phyloP scores from a whole-genome alignment of 2,329 filamentous ascomycete genomes.

The Venturiaceae sp. region DNA sequence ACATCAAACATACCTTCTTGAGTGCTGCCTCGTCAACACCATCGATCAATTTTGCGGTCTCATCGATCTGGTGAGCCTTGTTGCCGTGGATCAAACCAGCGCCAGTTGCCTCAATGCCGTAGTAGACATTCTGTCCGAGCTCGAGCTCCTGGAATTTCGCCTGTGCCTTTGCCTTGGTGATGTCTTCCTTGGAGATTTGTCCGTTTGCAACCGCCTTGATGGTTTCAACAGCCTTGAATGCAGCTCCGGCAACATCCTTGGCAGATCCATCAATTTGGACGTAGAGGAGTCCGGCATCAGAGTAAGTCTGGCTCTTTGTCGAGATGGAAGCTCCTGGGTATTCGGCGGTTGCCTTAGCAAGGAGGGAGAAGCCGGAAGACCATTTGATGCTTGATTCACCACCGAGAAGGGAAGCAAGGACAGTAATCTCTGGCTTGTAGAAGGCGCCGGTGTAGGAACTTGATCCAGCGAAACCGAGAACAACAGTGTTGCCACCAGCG shows the following conservation, averaged over 20 bases:
- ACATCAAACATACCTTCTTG: constrained; percentile 59
- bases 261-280: constrained; percentile 73
- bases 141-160: constrained; percentile 91
- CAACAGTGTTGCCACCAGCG: constrained; percentile 67
- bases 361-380: constrained; percentile 83
- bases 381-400: constrained; percentile 91
- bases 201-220: constrained; percentile 74
- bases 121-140: constrained; percentile 64
- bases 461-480: constrained; percentile 88
- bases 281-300: constrained; percentile 83
- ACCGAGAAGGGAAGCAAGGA: constrained; percentile 81
- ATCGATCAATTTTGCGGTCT: constrained; percentile 69
- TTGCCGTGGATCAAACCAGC: constrained; percentile 71
- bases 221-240: constrained; percentile 67
- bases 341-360: constrained; percentile 66
- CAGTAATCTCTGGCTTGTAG: constrained; percentile 83
- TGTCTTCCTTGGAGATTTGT: constrained; percentile 68
- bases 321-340: constrained; percentile 57
- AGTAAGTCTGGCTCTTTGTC: constrained; percentile 77
- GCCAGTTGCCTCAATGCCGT: constrained; percentile 74
- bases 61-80: constrained; percentile 75
- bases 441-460: constrained; percentile 60
- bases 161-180: constrained; percentile 83
- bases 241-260: constrained; percentile 60
- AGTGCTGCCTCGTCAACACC: constrained; percentile 75